Base-by-base conservation (phyloP, 257 asterid genomes). In the Mentha longifolia region DNA sequence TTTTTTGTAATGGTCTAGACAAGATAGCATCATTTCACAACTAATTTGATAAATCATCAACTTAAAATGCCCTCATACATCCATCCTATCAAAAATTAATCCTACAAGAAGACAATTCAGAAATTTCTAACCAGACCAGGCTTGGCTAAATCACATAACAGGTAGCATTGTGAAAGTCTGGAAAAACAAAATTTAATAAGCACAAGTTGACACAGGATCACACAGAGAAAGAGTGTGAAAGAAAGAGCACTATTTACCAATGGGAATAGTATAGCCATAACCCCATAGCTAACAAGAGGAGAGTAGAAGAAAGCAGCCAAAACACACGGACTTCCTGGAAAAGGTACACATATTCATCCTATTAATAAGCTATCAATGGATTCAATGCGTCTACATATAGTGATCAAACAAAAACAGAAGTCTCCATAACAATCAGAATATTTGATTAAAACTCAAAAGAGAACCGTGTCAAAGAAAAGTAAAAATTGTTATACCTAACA, bases 251-350 rank as follows among this genome's bases (percentile, higher is more conserved):
- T 33, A 77, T 85, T 62, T 89, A 94, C 99, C 82, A 94, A 76
- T 25, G 99, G 98, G 82, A 81, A 94, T 6, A 94, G 85, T 65
- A 87, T 69, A 52, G 98, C 97, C 99, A 94, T 88, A 71, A 89
- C 92, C 68, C 99, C 99, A 66, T 88, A 91, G 88, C 99, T 91
- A 68, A 94, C 97, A 13, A 91, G 90, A 50, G 99, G 96, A 77
- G 98, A 88, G 86, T 19, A 85, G 70, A 91, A 82, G 83, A 82
- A 88, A 50, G 68, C 84, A 15, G 97, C 88, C 79, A 94, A 76
- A 70, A 89, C 95, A 68, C 97, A 94, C 1, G 97, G 98, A 77
- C 87, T 84, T 78, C 99, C 99, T 91, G 89, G 61, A 82, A 61
- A 19, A 73, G 15, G 20, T 7, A 61, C 54, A 42, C 55, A 56